Evolutionary conservation across 2,329 filamentous ascomycete species (phyloP).

Genomic region (Phialophora expanda): DNA sequence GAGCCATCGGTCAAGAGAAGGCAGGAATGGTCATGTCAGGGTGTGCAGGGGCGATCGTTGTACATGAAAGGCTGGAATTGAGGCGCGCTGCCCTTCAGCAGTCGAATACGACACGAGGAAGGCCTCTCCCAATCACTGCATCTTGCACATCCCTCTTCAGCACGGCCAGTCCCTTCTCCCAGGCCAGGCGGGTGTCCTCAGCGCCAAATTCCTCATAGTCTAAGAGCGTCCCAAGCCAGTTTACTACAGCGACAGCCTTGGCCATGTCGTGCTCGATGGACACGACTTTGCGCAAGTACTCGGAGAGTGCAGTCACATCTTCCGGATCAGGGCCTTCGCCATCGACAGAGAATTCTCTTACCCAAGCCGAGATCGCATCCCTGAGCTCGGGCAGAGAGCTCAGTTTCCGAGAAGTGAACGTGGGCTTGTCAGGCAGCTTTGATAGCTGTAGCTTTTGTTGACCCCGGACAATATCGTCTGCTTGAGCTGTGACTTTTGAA

Average conservation of each 20-base stretch:
- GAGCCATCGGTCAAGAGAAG: background rate
- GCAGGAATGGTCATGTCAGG: background rate
- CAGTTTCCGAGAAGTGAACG: slow-evolving; percentile 66
- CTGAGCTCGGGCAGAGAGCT: slow-evolving; percentile 68
- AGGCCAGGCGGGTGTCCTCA: slow-evolving; percentile 52
- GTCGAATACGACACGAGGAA: slow-evolving; percentile 60
- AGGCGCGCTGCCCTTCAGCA: slow-evolving; percentile 16
- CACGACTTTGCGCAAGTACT: slow-evolving; percentile 75
- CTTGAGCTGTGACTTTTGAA: slow-evolving; percentile 34
- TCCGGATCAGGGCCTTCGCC: slow-evolving; percentile 81
- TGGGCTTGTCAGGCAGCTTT: slow-evolving; percentile 59
- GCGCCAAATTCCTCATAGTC: slow-evolving; percentile 47
- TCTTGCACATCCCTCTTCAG: slow-evolving; percentile 57
- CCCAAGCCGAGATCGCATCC: slow-evolving; percentile 76
- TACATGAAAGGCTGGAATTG: background rate
- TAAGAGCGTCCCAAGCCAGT: slow-evolving; percentile 62
- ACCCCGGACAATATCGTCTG: slow-evolving; percentile 33
- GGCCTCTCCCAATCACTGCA: slow-evolving; percentile 62
- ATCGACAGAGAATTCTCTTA: slow-evolving; percentile 70
- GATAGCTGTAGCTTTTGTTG: slow-evolving; percentile 54
- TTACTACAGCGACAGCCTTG: slow-evolving; percentile 72
- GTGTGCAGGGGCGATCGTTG: background rate
- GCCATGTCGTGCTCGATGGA: slow-evolving; percentile 75
- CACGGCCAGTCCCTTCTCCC: slow-evolving; percentile 47
- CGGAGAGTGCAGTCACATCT: slow-evolving; percentile 75